phyloP scores from a whole-genome alignment of 495 filamentous ascomycete species.

The Lasiosphaeria hispida region DNA sequence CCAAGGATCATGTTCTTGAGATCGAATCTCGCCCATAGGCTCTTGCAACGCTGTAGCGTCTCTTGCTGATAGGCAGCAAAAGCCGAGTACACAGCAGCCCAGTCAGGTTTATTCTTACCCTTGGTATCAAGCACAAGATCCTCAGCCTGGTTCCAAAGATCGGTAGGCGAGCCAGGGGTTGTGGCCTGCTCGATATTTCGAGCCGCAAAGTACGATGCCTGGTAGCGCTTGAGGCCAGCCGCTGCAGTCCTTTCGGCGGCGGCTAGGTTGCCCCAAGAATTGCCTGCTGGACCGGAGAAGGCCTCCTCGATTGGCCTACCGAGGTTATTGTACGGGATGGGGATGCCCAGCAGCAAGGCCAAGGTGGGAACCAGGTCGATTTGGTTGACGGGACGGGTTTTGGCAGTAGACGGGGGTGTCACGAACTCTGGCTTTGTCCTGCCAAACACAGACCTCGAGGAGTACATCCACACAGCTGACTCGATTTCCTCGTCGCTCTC shows the following conservation, averaged over 20 bases:
- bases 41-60: constrained; percentile 76
- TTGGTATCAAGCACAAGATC: constrained; percentile 27
- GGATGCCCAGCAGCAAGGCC: constrained; percentile 80
- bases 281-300: constrained; percentile 67
- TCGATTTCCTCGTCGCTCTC: constrained; percentile 94
- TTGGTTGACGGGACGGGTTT: constrained; percentile 80
- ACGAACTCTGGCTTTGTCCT: constrained; percentile 59
- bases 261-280: constrained; percentile 71
- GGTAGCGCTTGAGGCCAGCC: constrained; percentile 87
- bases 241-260: constrained; percentile 72
- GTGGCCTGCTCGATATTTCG: constrained; percentile 61
- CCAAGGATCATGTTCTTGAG: constrained; percentile 79
- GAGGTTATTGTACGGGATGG: constrained; percentile 97
- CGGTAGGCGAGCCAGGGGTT: constrained; percentile 51
- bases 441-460: constrained; percentile 78
- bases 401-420: constrained; percentile 69
- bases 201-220: constrained; percentile 55
- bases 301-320: constrained; percentile 92
- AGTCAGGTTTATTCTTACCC: constrained; percentile 31
- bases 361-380: constrained; percentile 95
- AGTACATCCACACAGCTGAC: constrained; percentile 98
- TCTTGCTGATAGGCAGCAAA: constrained; percentile 74
- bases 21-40: constrained; percentile 89
- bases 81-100: constrained; percentile 48
- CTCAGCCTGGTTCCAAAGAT: constrained; percentile 55